Base-by-base conservation (phyloP, 2,329 filamentous ascomycete genomes). In the Monosporascus cannonballus region DNA sequence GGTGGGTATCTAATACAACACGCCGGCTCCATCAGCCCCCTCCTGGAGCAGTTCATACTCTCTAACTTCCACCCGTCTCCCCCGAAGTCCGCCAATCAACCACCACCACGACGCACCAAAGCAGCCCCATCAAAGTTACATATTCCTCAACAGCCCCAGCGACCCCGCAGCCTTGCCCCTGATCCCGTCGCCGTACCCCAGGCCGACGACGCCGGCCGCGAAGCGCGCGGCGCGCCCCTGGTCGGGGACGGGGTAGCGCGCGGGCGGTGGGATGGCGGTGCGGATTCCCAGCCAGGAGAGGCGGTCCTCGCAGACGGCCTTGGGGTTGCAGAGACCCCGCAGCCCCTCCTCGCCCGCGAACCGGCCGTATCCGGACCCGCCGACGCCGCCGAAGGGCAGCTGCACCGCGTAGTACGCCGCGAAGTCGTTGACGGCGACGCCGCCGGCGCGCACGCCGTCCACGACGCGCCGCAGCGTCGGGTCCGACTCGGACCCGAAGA, bases 341-440 rank as follows among this genome's bases (percentile, higher is more conserved):
- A 99, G 72, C 0, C 94, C 94, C 68, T 99, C 94, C 59, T 89
- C 85, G 24, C 91, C 94, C 0, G 90, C 93, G 71, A 99, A 99
- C 3, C 93, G 80, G 1, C 94, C 94, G 68, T 97, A 97, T 0
- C 89, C 94, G 24, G 89, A 95, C 1, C 91, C 93, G 53, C 83
- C 84, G n/a, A 89, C 84, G 51, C 92, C 94, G 38, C 94, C 94
- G 70, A 99, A 99, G 0, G 94, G 94, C 39, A 99, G 74, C 71
- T 96, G 91, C 7, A 96, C 92, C 50, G 93, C 90, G 67, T 99
- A 99, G 70, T 85, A 96, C 27, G 85, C 87, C 20, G 86, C 94
- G 65, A 99, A 99, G 73, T 99, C 94, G 68, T 99, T 99, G 61
- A 99, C 83, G 24, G 90, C 85, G 0, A 97, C 89, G 88, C 96